Evolutionary conservation across 331 rosid species (phyloP).

Genomic region (Prunus yedoensis): DNA sequence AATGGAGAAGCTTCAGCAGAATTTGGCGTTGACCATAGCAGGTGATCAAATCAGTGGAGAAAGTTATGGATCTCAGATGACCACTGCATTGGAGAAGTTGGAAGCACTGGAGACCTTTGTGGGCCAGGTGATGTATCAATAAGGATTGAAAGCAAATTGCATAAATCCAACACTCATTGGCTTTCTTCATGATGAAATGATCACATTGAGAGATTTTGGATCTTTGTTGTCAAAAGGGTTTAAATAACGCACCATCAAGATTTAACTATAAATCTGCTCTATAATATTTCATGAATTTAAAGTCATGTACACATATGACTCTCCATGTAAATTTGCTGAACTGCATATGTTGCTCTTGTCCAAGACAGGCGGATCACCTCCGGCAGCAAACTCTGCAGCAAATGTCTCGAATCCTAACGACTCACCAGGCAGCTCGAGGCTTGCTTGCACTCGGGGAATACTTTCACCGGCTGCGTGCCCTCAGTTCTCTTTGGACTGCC

Average conservation of each 20-base stretch:
- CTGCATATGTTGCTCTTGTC: conserved; percentile 14
- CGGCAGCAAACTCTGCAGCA: conserved; percentile 74
- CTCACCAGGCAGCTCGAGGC: conserved; percentile 65
- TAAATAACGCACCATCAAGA: not conserved
- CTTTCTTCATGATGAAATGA: not conserved
- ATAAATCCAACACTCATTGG: not conserved
- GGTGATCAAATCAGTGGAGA: conserved; percentile 37
- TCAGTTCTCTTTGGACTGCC: conserved; percentile 70
- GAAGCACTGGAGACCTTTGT: conserved; percentile 73
- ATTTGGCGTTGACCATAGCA: conserved; percentile 53
- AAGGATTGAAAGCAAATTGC: not conserved
- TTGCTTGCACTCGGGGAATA: conserved; percentile 77
- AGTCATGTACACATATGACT: not conserved
- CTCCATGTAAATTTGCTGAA: not conserved
- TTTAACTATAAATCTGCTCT: not conserved
- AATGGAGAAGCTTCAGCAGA: conserved; percentile 74
- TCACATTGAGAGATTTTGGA: no score
- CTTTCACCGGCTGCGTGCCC: conserved; percentile 73
- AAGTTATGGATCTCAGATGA: conserved; percentile 53
- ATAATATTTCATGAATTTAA: no score
- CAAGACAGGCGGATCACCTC: conserved; percentile 83
- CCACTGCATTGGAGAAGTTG: conserved; percentile 52
- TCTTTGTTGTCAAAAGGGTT: no score
- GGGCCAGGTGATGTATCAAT: conserved; percentile 59
- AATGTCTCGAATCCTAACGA: conserved; percentile 58